A percentile compares a stretch with the other conserved stretches of the same genome.
phyloP scores from a whole-genome alignment of 176 grass and related monocot genomes.

The Oryza glumipatula region DNA sequence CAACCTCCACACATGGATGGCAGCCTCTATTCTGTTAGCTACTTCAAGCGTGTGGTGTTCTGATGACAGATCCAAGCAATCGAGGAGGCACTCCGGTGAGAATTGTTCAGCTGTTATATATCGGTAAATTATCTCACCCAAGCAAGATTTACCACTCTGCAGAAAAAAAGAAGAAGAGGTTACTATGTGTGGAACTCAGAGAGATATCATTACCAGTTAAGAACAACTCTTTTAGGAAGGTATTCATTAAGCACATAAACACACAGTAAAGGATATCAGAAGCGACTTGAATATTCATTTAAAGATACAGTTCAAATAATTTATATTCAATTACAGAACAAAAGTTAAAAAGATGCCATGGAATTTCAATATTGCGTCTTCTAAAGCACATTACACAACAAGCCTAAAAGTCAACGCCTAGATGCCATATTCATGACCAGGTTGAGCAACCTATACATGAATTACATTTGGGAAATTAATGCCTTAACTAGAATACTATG shows the following conservation, averaged over 20 bases:
- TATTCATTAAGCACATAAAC: background rate
- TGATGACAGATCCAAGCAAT: conserved; percentile 91
- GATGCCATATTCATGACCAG: background rate
- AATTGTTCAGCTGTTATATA: conserved; percentile 94
- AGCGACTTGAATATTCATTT: background rate
- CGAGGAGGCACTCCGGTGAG: conserved; percentile 92
- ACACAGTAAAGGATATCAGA: background rate
- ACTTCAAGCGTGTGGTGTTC: conserved; percentile 92
- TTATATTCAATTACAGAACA: background rate
- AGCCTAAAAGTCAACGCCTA: background rate
- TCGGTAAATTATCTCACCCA: conserved; percentile 91
- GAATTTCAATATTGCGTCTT: background rate
- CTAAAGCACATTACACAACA: background rate
- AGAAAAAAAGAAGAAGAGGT: conserved; percentile 21
- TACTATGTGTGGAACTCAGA: background rate
- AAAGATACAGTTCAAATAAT: background rate
- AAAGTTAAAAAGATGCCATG: background rate
- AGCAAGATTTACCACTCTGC: conserved; percentile 92
- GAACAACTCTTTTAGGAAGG: background rate
- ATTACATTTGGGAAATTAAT: background rate
- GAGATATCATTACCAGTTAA: conserved; percentile 5
- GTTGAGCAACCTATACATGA: background rate
- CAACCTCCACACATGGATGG: conserved; percentile 89
- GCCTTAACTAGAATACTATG: conserved; percentile 2
- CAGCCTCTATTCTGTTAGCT: conserved; percentile 92